Percentiles rank a stretch among this genome's conserved stretches.
Evolutionary conservation across 75 land plant species (phyloP).

Genomic region (Sequoia sempervirens): DNA sequence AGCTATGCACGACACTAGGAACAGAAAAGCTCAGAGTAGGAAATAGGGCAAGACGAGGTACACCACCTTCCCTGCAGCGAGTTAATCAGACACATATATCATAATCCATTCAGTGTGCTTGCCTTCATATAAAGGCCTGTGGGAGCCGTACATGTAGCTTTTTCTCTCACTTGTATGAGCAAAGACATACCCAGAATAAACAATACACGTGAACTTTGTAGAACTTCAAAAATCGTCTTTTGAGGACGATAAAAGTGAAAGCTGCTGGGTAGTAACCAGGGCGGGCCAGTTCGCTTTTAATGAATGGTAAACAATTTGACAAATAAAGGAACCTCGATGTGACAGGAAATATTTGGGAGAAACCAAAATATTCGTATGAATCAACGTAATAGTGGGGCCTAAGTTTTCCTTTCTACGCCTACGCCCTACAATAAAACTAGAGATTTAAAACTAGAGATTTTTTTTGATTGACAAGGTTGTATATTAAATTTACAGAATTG

Average conservation of each 20-base stretch:
- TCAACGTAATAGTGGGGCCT: background rate
- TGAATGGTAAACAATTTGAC: background rate
- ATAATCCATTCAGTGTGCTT: background rate
- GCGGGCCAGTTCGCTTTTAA: background rate
- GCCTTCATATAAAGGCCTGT: background rate
- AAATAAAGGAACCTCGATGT: background rate
- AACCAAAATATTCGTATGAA: background rate
- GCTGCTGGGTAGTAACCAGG: too few species aligned
- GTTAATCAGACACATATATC: background rate
- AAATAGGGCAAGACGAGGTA: background rate
- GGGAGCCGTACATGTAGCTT: background rate
- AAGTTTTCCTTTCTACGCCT: background rate
- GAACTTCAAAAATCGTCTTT: background rate
- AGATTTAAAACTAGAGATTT: too few species aligned
- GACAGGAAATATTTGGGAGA: background rate
- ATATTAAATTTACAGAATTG: too few species aligned
- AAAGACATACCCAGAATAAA: background rate
- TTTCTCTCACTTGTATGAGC: background rate
- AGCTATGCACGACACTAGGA: background rate
- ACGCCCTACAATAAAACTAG: background rate
- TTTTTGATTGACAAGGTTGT: too few species aligned
- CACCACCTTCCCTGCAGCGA: background rate
- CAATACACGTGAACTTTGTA: background rate
- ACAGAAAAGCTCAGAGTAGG: background rate
- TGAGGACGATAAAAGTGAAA: constrained; percentile 1